Evolutionary conservation across 306 rosid species (phyloP), one percentile per base, ranked within the genome.

Genomic region (Alnus rubra): DNA sequence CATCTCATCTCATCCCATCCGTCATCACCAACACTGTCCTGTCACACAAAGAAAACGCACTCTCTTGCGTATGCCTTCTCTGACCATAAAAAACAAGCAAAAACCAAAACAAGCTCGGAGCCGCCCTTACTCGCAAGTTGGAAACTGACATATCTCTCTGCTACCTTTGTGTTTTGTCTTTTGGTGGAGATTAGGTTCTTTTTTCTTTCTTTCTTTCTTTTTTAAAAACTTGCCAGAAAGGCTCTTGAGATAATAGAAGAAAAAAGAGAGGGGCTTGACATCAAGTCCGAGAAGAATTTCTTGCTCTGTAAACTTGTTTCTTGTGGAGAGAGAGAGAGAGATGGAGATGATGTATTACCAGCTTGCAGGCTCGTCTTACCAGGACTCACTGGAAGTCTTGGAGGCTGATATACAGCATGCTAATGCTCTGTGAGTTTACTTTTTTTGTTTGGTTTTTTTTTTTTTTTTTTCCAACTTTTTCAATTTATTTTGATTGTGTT

Each of bases 341-440:
- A 86, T 88, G 91, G 94, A 87, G 67, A 83, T 86, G 85, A 89
- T 89, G 86, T 86, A 86, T 19, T 95, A 91, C 86, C 94, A 87
- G 70, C 87, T 92, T 74, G 90, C 85, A 12, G 80, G 95, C 71
- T 82, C 91, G 59, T 92, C 98, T 75, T 89, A 79, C 64, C 93
- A 88, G 71, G 98, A 95, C 79, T 90, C 93, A 9, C 76, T 96
- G 80, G 81, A 89, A 86, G 85, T 84, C 16, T 85, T 96, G 28
- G 98, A 96, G 74, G 98, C 94, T 82, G 99, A 96, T 87, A 90
- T 96, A 45, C 96, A 90, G 67, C 92, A 91, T 77, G 99, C 99
- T 16, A 96, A 96, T 90, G 80, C 96, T 84, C 81, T 96, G 99
- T 96, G 60, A 89, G 94, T 88, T 84, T 42, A 18, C 28, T 33